phyloP scores from a whole-genome alignment of 1,139 yeast species.

The Protomyces gravidus region DNA sequence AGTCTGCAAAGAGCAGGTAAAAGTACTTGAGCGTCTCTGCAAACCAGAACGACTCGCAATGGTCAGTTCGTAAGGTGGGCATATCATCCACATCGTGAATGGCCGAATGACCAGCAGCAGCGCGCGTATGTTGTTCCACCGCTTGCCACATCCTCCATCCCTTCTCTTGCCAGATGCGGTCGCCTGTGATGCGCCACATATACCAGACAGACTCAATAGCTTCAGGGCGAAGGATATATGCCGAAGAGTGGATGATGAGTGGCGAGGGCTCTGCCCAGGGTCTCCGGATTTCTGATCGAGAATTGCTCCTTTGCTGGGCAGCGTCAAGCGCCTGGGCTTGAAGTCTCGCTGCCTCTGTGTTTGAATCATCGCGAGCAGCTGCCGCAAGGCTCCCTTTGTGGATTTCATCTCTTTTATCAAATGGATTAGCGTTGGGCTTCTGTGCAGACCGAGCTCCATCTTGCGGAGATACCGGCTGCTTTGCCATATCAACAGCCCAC shows the following conservation, averaged over 20 bases:
- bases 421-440: neutral
- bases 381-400: neutral
- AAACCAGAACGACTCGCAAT: slow-evolving; percentile 60
- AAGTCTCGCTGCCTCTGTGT: neutral
- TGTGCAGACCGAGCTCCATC: neutral
- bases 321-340: neutral
- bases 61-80: slow-evolving; percentile 30
- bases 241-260: slow-evolving; percentile 31
- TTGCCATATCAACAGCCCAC: slow-evolving; percentile 1
- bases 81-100: slow-evolving; percentile 51
- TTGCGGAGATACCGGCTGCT: neutral
- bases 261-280: neutral
- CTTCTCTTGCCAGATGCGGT: slow-evolving; percentile 60
- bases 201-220: slow-evolving; percentile 71
- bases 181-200: slow-evolving; percentile 71
- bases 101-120: slow-evolving; percentile 47
- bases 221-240: slow-evolving; percentile 65
- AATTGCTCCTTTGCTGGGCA: neutral
- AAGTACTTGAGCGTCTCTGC: slow-evolving; percentile 75
- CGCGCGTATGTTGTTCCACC: slow-evolving; percentile 48
- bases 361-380: too few relatives aligned
- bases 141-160: slow-evolving; percentile 64
- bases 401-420: too few relatives aligned
- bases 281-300: neutral
- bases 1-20: slow-evolving; percentile 64